A percentile compares a stretch with the other conserved stretches of the same genome.
phyloP scores from a whole-genome alignment of 495 filamentous ascomycete genomes.

The Friedmanniomyces simplex region DNA sequence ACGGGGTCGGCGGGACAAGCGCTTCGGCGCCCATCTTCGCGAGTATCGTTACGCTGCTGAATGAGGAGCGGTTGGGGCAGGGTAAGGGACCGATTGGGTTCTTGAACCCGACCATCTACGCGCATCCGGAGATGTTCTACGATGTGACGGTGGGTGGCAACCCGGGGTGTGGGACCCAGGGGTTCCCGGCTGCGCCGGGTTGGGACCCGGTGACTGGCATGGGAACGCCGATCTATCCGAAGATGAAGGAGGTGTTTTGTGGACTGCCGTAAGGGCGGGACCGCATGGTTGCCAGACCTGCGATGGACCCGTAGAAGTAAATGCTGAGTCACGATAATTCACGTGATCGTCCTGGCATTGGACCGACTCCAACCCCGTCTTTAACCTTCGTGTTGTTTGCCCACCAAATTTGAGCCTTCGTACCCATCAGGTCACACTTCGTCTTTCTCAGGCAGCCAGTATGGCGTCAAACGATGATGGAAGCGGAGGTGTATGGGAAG shows the following conservation, averaged over 20 bases:
- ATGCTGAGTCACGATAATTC: not conserved
- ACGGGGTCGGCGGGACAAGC: constrained; percentile 6
- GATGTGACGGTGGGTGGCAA: constrained; percentile 46
- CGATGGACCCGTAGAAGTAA: no score
- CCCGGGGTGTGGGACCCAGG: constrained; percentile 14
- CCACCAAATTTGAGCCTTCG: no score
- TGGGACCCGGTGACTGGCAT: constrained; percentile 48
- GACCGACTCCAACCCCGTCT: no score
- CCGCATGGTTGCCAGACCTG: no score
- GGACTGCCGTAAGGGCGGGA: constrained; percentile 5
- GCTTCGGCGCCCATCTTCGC: constrained; percentile 20
- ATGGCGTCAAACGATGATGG: no score
- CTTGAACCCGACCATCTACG: constrained; percentile 52
- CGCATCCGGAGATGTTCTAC: constrained; percentile 48
- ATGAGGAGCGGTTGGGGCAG: constrained; percentile 47
- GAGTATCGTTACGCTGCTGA: constrained; percentile 51
- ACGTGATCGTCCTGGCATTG: no score
- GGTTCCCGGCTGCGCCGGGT: constrained; percentile 22
- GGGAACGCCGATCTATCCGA: constrained; percentile 14
- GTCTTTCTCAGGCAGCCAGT: no score
- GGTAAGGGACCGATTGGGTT: constrained; percentile 51
- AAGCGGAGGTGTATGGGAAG: no score
- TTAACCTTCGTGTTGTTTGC: no score
- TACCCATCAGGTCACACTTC: no score
- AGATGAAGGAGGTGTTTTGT: constrained; percentile 13